Percentiles rank a stretch among this genome's conserved stretches.
These are phyloP conservation scores for Warburgia ugandensis DNA, from an alignment of 164 flowering plant species.

Conservation along the genomic window DNA sequence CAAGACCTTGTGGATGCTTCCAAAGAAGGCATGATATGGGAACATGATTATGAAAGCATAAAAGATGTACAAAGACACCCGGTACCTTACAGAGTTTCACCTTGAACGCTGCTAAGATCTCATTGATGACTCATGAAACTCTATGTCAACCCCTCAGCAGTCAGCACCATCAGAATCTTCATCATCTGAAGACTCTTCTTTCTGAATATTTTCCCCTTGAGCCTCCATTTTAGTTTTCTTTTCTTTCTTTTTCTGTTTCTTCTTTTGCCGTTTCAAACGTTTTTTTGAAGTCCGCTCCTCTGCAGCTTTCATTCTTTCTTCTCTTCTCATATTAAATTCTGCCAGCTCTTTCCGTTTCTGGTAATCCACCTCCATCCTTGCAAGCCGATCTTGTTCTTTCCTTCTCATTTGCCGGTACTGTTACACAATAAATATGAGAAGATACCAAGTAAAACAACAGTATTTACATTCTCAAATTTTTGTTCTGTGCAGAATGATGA, in stretches of 20 bases:
- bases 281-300: constrained; percentile 91
- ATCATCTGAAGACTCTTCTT: constrained; percentile 47
- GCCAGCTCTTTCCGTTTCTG: constrained; percentile 65
- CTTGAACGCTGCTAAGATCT: too few species aligned
- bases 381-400: constrained; percentile 87
- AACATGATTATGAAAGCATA: too few species aligned
- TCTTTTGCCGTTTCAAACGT: constrained; percentile 87
- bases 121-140: too few species aligned
- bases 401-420: constrained; percentile 99
- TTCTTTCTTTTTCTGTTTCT: constrained; percentile 65
- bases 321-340: constrained; percentile 69
- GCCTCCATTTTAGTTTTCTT: constrained; percentile 35
- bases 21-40: too few species aligned
- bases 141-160: too few species aligned
- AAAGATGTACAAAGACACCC: too few species aligned
- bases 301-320: constrained; percentile 71
- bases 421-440: too few species aligned
- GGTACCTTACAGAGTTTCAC: too few species aligned
- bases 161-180: constrained; percentile 43
- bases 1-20: too few species aligned
- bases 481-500: too few species aligned
- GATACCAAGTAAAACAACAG: too few species aligned
- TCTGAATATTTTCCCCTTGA: constrained; percentile 32
- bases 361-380: constrained; percentile 89
- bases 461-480: too few species aligned